phyloP scores from a whole-genome alignment of 1,139 yeast species.

The Saccharomyces hybrid region DNA sequence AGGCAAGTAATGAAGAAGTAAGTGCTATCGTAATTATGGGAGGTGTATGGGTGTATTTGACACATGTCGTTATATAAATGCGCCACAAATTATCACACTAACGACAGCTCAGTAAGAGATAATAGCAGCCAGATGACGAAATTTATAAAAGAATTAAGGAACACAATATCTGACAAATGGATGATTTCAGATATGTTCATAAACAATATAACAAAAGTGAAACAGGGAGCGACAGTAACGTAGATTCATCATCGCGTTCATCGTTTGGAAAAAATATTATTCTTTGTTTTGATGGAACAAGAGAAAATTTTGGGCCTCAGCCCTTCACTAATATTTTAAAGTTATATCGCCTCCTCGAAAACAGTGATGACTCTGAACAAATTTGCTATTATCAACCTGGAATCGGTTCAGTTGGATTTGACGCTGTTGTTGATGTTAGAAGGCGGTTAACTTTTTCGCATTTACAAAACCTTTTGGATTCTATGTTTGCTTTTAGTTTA shows the following conservation, averaged over 20 bases:
- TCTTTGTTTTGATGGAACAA: slow-evolving; percentile 59
- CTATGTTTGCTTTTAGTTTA: slow-evolving; percentile 46
- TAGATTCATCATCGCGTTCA: background rate
- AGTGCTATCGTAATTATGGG: background rate
- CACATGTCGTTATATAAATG: background rate
- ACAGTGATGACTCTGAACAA: slow-evolving; percentile 36
- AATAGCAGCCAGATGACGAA: background rate
- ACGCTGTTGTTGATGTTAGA: slow-evolving; percentile 29
- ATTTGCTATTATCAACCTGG: slow-evolving; percentile 63
- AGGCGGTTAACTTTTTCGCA: slow-evolving; percentile 17
- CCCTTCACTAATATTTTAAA: slow-evolving; percentile 52
- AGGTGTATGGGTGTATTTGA: background rate
- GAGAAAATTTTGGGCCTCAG: slow-evolving; percentile 47
- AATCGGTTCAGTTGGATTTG: slow-evolving; percentile 44
- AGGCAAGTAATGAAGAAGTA: background rate
- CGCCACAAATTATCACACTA: background rate
- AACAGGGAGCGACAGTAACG: background rate
- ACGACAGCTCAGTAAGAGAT: background rate
- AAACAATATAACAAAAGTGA: background rate
- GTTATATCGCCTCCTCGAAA: slow-evolving; percentile 46
- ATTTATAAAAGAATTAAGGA: background rate
- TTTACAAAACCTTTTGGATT: slow-evolving; percentile 36
- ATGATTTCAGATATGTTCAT: background rate
- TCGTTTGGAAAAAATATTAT: slow-evolving; percentile 35
- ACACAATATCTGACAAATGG: background rate